Base-by-base conservation (phyloP, 73 alveolate genomes). In the Paramecium tetraurelia region DNA sequence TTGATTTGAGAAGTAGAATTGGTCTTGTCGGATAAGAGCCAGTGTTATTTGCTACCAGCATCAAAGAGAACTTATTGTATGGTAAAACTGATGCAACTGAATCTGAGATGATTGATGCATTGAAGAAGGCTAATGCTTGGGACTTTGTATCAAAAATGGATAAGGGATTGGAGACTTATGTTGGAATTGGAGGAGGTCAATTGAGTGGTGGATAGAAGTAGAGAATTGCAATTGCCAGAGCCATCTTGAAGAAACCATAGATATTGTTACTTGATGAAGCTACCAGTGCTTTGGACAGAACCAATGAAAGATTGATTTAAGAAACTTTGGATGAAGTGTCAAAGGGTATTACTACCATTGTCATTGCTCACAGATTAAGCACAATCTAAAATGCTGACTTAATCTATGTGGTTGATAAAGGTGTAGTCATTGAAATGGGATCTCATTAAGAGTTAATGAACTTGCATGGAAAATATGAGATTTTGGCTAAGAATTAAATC, bases 21-120 rank as follows among this genome's bases (percentile, higher is more conserved):
- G 99, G 99, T 33, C 93, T 95, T 85, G 99, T 98, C 1, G 96
- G 98, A 83, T 95, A 98, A 75, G 99, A 98, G 63, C 99, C 99
- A n/a, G 94, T 96, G 3, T 87, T 97, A 48, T 96, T 97, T 86
- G 96, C 93, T 22, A 89, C 96, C 48, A 87, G 97, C 41, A 92
- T 96, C 40, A 95, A 93, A 72, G 98, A 97, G 50, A 97, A 97
- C 86, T 63, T 97, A 43, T 48, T 90, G 43, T 95, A 90, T 92
- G 98, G 97, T 10, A 95, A 94, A 41, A 96, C 98, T 18, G 95
- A 97, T 92, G 98, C 98, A 3, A 95, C 98, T 24, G 99, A 97
- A 59, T 95, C 93, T 18, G 98, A 97, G 18, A 96, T 96, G 76
- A 86, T 92, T 16, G 96, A 96, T 35, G 98, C 99, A 5, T 96